These are phyloP conservation scores for Papiliotrema terrestris DNA, from an alignment of 1,284 basidiomycete genomes.

Conservation along the genomic window DNA sequence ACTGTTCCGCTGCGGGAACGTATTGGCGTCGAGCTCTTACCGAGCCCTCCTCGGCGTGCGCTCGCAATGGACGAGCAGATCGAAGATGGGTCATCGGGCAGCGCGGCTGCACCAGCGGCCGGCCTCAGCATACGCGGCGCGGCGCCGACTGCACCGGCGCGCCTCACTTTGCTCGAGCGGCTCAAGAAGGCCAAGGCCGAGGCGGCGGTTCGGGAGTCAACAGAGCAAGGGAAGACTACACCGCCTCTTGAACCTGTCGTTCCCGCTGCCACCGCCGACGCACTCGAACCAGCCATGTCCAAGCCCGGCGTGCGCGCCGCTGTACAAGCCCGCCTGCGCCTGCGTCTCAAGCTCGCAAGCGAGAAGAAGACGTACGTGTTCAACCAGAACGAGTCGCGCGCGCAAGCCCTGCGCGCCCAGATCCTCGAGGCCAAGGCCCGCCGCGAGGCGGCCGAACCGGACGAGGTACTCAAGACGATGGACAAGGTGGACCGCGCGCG, in stretches of 20 bases:
- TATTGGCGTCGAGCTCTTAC: constrained; percentile 19
- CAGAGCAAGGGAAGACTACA: background rate
- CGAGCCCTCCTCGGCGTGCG: constrained; percentile 11
- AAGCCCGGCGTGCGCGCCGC: constrained; percentile 13
- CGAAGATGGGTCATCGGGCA: background rate
- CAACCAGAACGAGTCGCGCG: constrained; percentile 22
- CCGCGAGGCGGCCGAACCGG: constrained; percentile 20
- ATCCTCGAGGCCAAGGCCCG: constrained; percentile 18
- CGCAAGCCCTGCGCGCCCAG: constrained; percentile 18
- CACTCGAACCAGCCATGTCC: constrained; percentile 1
- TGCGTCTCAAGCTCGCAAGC: constrained; percentile 24
- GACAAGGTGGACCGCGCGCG: constrained; percentile 19
- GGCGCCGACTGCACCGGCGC: constrained; percentile 9
- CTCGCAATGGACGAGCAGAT: constrained; percentile 11
- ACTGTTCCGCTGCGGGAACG: background rate
- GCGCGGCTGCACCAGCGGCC: background rate
- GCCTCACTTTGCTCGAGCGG: constrained; percentile 18
- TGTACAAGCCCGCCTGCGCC: constrained; percentile 19
- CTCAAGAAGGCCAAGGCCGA: constrained; percentile 29
- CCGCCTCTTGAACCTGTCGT: background rate
- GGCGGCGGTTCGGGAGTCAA: background rate
- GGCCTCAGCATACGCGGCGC: constrained; percentile 21
- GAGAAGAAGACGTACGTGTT: constrained; percentile 17
- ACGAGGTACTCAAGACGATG: constrained; percentile 16
- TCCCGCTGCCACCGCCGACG: constrained; percentile 4